Percentiles rank a stretch among this genome's conserved stretches.
Evolutionary conservation across 352 stramenopile genomes (phyloP).

Genomic region (Aphanomyces astaci): DNA sequence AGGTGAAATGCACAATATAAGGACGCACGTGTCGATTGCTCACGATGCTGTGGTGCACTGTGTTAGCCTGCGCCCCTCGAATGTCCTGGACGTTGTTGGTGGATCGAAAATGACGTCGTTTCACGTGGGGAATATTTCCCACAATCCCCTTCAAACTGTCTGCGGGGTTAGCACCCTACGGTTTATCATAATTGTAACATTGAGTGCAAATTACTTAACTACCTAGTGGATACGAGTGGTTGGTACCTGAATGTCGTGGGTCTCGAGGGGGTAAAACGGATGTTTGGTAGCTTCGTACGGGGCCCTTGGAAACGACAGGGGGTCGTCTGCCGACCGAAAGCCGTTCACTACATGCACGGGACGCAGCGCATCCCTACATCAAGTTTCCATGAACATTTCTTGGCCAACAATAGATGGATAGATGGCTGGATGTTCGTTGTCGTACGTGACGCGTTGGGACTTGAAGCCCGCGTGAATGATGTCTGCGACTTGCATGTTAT

Average conservation of each 20-base stretch:
- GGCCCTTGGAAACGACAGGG: constrained; percentile 35
- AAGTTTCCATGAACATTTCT: too few relatives aligned
- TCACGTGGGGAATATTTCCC: constrained; percentile 47
- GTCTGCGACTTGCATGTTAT: constrained; percentile 48
- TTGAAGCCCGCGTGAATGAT: constrained; percentile 68
- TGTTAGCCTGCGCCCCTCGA: constrained; percentile 50
- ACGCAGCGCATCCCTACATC: constrained; percentile 52
- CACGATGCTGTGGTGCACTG: constrained; percentile 55
- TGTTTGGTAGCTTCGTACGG: constrained; percentile 50
- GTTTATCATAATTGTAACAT: not conserved
- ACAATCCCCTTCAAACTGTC: constrained; percentile 48
- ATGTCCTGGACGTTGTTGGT: constrained; percentile 63
- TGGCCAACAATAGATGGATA: too few relatives aligned
- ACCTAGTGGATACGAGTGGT: too few relatives aligned
- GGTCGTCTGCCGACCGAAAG: constrained; percentile 45
- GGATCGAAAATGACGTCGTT: constrained; percentile 46
- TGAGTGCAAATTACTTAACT: too few relatives aligned
- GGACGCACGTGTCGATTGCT: constrained; percentile 35
- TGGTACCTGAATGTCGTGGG: constrained; percentile 44
- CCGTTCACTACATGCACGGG: constrained; percentile 69
- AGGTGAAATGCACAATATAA: too few relatives aligned
- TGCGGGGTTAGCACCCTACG: constrained; percentile 37
- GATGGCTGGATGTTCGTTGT: not conserved
- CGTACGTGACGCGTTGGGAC: constrained; percentile 62
- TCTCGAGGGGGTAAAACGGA: constrained; percentile 42